A percentile compares a stretch with the other conserved stretches of the same genome.
phyloP scores from a whole-genome alignment of 495 filamentous ascomycete genomes.

The Neurospora sp. region DNA sequence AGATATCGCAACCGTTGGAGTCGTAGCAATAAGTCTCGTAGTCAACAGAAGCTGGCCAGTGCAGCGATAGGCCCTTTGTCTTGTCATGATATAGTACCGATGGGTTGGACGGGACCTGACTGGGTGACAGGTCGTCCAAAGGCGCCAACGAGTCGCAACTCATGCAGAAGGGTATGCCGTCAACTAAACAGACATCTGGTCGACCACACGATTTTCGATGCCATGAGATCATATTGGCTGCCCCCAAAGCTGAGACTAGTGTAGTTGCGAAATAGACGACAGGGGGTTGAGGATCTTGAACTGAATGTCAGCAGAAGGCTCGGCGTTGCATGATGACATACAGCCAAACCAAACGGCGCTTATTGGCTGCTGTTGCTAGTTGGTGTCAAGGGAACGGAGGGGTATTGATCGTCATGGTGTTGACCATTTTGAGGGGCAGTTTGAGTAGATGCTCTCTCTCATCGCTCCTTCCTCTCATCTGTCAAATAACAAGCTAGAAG shows the following conservation, averaged over 20 bases:
- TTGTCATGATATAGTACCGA: constrained; percentile 3
- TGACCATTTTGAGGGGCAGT: background rate
- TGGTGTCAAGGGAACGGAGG: background rate
- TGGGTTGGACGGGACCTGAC: constrained; percentile 5
- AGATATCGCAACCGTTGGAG: background rate
- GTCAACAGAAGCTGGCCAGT: background rate
- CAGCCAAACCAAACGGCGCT: background rate
- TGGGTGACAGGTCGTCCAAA: constrained; percentile 5
- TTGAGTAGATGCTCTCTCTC: background rate
- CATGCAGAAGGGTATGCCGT: constrained; percentile 10
- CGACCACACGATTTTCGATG: constrained; percentile 8
- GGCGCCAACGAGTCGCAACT: constrained; percentile 11
- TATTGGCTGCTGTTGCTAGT: background rate
- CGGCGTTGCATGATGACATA: background rate
- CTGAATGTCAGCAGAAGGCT: background rate
- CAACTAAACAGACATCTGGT: constrained; percentile 8
- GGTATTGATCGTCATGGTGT: background rate
- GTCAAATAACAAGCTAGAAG: background rate
- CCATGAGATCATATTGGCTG: constrained; percentile 5
- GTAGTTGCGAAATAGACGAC: background rate
- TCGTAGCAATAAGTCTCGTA: background rate
- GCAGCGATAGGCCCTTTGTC: background rate
- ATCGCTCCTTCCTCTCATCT: background rate
- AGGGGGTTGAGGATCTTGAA: background rate
- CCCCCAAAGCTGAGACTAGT: background rate